Conservation (phyloP, 208 protist species). For the Leishmania arabica region DNA sequence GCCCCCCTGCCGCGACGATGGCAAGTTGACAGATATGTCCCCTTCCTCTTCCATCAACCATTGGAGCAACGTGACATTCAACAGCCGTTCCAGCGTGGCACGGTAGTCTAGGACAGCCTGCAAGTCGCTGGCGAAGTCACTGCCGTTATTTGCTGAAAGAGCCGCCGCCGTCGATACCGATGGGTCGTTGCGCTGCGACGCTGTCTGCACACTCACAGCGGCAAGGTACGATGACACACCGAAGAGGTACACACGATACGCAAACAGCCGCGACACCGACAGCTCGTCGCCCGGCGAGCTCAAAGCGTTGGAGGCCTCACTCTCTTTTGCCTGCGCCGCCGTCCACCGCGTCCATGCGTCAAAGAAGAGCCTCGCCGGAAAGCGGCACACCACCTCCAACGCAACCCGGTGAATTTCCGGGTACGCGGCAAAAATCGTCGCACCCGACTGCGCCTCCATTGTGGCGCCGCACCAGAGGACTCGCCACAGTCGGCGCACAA, state of each 20-base stretch:
- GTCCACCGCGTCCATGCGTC: conserved; percentile 23
- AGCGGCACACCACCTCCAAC: conserved; percentile 50
- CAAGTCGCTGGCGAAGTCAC: background rate
- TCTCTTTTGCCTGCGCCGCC: no score
- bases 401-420: conserved; percentile 39
- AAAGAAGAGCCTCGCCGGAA: conserved; percentile 32
- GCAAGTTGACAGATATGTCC: background rate
- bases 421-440: conserved; percentile 21
- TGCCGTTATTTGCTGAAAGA: background rate
- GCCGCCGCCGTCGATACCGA: background rate
- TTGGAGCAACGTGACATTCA: conserved; percentile 7
- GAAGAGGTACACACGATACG: conserved; percentile 32
- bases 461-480: conserved; percentile 11
- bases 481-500: conserved; percentile 7
- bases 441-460: background rate
- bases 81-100: conserved; percentile 9
- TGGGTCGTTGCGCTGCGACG: background rate
- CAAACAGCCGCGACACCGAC: conserved; percentile 4
- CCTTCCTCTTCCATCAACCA: conserved; percentile 24
- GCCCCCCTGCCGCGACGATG: background rate
- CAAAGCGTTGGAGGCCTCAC: background rate
- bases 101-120: conserved; percentile 9
- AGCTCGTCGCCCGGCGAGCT: background rate
- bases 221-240: conserved; percentile 27
- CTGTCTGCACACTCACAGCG: background rate